Conservation (phyloP, 495 filamentous ascomycete genomes). For the Talaromyces adpressus region DNA sequence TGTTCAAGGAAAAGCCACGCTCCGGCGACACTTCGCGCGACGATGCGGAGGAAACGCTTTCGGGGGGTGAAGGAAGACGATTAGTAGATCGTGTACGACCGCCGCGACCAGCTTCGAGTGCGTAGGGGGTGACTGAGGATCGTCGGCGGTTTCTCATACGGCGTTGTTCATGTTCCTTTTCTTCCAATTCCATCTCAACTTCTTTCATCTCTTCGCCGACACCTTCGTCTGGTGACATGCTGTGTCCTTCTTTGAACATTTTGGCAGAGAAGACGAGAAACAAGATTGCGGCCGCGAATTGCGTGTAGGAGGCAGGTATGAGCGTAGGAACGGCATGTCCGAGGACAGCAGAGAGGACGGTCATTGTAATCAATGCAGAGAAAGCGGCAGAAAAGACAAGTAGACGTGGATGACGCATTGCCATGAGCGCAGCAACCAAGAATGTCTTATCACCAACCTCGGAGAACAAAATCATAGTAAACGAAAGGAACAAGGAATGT, state of each 20-base stretch:
- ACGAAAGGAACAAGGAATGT: conserved; percentile 86
- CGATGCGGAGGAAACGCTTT: conserved; percentile 47
- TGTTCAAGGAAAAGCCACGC: conserved; percentile 29
- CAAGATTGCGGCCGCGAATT: conserved; percentile 72
- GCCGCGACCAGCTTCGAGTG: conserved; percentile 37
- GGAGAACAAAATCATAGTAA: conserved; percentile 96
- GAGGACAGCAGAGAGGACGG: conserved; percentile 89
- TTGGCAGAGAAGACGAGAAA: conserved; percentile 86
- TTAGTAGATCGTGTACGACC: conserved; percentile 41
- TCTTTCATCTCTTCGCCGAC: conserved; percentile 95
- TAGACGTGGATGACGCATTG: conserved; percentile 92
- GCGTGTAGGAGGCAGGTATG: conserved; percentile 81
- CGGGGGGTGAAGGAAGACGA: conserved; percentile 47
- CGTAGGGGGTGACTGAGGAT: conserved; percentile 46
- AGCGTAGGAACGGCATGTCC: conserved; percentile 90
- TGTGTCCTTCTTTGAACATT: conserved; percentile 79
- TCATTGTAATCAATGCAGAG: conserved; percentile 85
- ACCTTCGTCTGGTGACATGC: conserved; percentile 81
- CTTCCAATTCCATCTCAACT: conserved; percentile 89
- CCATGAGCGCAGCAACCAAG: conserved; percentile 94
- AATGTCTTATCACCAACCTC: conserved; percentile 99
- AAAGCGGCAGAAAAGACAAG: conserved; percentile 95
- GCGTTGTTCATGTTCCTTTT: conserved; percentile 69
- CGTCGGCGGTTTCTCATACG: conserved; percentile 43
- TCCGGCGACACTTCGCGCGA: conserved; percentile 53